A percentile compares a stretch with the other conserved stretches of the same genome.
phyloP scores from a whole-genome alignment of 495 filamentous ascomycete species.

The Tuber melanosporum region DNA sequence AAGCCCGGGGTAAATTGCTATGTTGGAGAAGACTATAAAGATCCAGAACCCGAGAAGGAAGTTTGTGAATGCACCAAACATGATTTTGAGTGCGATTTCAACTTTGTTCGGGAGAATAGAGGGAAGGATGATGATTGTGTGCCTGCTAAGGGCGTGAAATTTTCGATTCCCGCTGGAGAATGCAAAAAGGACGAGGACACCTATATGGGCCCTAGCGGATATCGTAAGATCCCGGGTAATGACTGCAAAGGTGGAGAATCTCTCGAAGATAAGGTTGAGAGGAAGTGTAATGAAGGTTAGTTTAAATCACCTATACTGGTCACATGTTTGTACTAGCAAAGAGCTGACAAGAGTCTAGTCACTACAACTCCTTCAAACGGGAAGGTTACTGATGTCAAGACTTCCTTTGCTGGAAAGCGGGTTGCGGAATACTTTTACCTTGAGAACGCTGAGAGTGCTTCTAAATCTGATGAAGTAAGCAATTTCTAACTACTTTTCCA shows the following conservation, averaged over 20 bases:
- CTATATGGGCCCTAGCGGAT: slow-evolving; percentile 80
- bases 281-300: slow-evolving; percentile 48
- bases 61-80: slow-evolving; percentile 69
- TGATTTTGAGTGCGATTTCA: slow-evolving; percentile 94
- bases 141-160: slow-evolving; percentile 40
- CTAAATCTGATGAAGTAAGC: slow-evolving; percentile 55
- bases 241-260: slow-evolving; percentile 59
- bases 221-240: slow-evolving; percentile 87
- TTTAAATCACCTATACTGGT: not conserved
- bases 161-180: slow-evolving; percentile 52
- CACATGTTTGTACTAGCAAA: not conserved
- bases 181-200: slow-evolving; percentile 63
- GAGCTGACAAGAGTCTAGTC: slow-evolving; percentile 24
- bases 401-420: slow-evolving; percentile 52
- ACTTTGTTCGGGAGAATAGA: slow-evolving; percentile 60
- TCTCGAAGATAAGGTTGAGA: slow-evolving; percentile 55
- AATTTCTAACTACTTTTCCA: not conserved
- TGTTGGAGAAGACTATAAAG: slow-evolving; percentile 75
- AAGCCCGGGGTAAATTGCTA: slow-evolving; percentile 85
- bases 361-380: slow-evolving; percentile 48
- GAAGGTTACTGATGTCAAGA: slow-evolving; percentile 53
- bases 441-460: slow-evolving; percentile 63
- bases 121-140: slow-evolving; percentile 59
- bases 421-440: slow-evolving; percentile 71
- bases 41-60: slow-evolving; percentile 57